Percentiles rank a stretch among this genome's conserved stretches.
Conservation (phyloP, 176 grass and related monocot species). For the Panicum miliaceum region DNA sequence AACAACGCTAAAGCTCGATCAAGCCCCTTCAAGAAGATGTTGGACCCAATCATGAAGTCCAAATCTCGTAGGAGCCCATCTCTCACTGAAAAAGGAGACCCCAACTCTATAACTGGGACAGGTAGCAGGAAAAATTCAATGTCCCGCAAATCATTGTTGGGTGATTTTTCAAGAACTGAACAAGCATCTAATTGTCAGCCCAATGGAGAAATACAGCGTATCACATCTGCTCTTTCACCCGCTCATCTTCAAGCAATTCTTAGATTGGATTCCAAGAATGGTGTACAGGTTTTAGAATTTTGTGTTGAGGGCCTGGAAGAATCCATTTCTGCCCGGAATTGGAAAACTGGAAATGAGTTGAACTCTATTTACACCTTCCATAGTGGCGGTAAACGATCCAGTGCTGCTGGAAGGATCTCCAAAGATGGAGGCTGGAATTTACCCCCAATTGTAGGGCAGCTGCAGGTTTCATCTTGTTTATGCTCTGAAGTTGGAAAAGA, state of each 20-base stretch:
- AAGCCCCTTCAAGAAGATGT: constrained; percentile 83
- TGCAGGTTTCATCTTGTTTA: constrained; percentile 87
- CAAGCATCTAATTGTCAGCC: constrained; percentile 36
- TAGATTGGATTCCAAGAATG: constrained; percentile 71
- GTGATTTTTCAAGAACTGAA: constrained; percentile 72
- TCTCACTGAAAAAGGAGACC: constrained; percentile 36
- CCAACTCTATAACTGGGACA: neutral
- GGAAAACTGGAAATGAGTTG: constrained; percentile 77
- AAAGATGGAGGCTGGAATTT: constrained; percentile 53
- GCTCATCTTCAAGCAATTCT: constrained; percentile 84
- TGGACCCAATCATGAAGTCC: constrained; percentile 94
- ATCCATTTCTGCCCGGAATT: constrained; percentile 76
- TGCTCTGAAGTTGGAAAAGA: constrained; percentile 79
- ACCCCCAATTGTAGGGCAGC: constrained; percentile 74
- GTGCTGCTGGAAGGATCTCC: constrained; percentile 59
- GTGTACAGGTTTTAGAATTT: constrained; percentile 64
- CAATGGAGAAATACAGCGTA: constrained; percentile 42
- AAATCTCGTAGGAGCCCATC: constrained; percentile 66
- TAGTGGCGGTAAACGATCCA: constrained; percentile 58
- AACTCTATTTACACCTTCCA: constrained; percentile 95
- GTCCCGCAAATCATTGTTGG: constrained; percentile 65
- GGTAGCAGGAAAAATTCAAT: constrained; percentile 38
- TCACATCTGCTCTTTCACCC: constrained; percentile 51
- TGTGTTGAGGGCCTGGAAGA: constrained; percentile 62
- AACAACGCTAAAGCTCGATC: constrained; percentile 52